These are phyloP conservation scores for Chenopodium suecicum DNA, from an alignment of 148 eudicot genomes.

Conservation along the genomic window DNA sequence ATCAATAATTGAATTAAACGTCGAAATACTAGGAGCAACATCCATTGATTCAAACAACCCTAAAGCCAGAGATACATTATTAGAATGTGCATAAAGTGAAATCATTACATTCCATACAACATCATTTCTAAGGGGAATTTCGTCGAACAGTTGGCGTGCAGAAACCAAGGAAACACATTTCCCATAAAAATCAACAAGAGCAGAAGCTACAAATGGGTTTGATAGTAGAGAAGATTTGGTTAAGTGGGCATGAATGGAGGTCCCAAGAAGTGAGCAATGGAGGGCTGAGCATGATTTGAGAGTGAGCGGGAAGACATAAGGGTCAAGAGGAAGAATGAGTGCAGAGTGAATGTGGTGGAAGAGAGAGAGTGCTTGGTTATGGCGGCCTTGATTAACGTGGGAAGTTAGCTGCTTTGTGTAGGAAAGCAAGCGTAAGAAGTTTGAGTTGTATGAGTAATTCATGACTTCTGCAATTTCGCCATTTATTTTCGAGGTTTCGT, in stretches of 20 bases:
- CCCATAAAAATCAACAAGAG: slow-evolving; percentile 49
- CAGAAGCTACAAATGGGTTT: slow-evolving; percentile 51
- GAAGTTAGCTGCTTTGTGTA: slow-evolving; percentile 41
- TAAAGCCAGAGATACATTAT: slow-evolving; percentile 31
- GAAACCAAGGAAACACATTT: slow-evolving; percentile 34
- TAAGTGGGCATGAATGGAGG: slow-evolving; percentile 42
- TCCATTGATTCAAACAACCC: slow-evolving; percentile 46
- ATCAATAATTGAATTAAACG: slow-evolving; percentile 45
- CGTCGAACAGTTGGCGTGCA: slow-evolving; percentile 50
- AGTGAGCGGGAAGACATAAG: slow-evolving; percentile 54
- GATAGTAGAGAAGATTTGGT: slow-evolving; percentile 31
- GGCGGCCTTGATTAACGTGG: slow-evolving; percentile 46
- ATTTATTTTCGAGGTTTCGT: neutral
- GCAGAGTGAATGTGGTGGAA: slow-evolving; percentile 46
- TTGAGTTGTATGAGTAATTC: slow-evolving; percentile 31
- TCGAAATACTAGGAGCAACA: slow-evolving; percentile 42
- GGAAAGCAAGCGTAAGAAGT: slow-evolving; percentile 41
- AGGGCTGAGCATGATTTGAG: slow-evolving; percentile 50
- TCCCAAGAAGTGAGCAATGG: slow-evolving; percentile 28
- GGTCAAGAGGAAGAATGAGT: slow-evolving; percentile 37
- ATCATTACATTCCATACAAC: slow-evolving; percentile 59
- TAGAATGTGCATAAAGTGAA: slow-evolving; percentile 37
- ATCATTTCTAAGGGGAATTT: slow-evolving; percentile 37
- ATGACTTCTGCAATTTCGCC: slow-evolving; percentile 14
- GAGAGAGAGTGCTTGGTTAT: slow-evolving; percentile 44